phyloP scores from a whole-genome alignment of 2,329 filamentous ascomycete species.

The Colletotrichum sp. region DNA sequence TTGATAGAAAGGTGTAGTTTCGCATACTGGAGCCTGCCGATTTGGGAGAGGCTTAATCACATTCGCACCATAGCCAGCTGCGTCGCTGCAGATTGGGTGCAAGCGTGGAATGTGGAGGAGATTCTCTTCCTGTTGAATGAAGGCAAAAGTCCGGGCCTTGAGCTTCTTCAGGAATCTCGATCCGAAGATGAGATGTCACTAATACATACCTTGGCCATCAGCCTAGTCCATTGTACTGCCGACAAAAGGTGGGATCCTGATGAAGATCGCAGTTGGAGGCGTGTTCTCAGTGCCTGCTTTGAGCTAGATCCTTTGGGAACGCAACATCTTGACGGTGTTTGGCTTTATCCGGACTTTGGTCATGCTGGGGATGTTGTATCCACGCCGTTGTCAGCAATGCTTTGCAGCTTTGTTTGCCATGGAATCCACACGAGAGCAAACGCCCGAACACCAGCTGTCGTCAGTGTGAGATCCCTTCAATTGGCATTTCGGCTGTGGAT shows the following conservation, averaged over 20 bases:
- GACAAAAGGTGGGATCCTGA: fast-evolving
- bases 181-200: no score
- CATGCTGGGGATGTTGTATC: fast-evolving
- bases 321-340: background rate
- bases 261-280: background rate
- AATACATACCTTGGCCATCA: fast-evolving
- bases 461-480: fast-evolving
- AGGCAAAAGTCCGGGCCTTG: fast-evolving
- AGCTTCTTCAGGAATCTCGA: background rate
- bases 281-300: background rate
- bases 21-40: fast-evolving
- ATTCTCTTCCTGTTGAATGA: background rate
- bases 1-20: background rate
- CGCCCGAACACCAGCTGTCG: fast-evolving
- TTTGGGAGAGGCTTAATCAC: fast-evolving
- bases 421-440: fast-evolving
- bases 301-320: background rate
- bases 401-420: fast-evolving
- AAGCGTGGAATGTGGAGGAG: fast-evolving
- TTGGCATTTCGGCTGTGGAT: background rate
- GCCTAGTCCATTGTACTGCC: background rate
- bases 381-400: background rate
- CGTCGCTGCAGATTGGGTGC: fast-evolving
- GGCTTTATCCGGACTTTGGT: fast-evolving
- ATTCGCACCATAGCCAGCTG: fast-evolving